Evolutionary conservation across 139 green algal genomes (phyloP), one percentile per base, ranked within the genome.

Genomic region (Coccomyxa sp.): DNA sequence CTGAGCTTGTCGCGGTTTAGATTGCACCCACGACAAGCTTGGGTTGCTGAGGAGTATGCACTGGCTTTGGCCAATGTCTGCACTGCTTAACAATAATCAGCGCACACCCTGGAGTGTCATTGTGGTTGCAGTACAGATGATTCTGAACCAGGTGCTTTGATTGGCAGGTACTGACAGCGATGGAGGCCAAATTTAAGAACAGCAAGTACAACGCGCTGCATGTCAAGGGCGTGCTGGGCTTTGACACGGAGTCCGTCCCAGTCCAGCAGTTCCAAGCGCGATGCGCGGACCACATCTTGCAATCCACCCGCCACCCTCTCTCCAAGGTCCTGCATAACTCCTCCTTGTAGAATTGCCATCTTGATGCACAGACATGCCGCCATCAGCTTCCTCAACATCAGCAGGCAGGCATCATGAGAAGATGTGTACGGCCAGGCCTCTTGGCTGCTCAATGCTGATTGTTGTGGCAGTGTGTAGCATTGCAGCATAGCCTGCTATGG

Each of bases 201-300:
- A 37, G 27, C 18, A 18, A 33, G 38, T 76, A 74, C 16, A 74
- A 18, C 0, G 24, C 71, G 24, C 8, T 14, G 39, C 71, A 76
- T 37, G 39, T 27, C 7, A 33, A 8, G 22, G 39, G 18, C 8
- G 39, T 76, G 9, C 71, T 76, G 38, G 22, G 8, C 39, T 76
- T 76, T 8, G 71, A 76, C 24, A 76, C 71, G 22, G 71, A 76
- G 39, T 76, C 71, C 9, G 71, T 76, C 16, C 71, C 71, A 0
- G 38, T 76, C 38, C 71, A 76, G 71, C 71, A 76, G 71, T 58
- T 36, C 38, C 71, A 76, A 27, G 71, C 24, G 38, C 38, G 39
- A 7, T 24, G 39, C 2, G 71, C 71, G 39, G 38, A 71, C 29
- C 27, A 38, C 64, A 71, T 71, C 29, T 29, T 71, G 24, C 18